These are phyloP conservation scores for Cornus suecica DNA, from an alignment of 148 eudicot species.

Conservation along the genomic window DNA sequence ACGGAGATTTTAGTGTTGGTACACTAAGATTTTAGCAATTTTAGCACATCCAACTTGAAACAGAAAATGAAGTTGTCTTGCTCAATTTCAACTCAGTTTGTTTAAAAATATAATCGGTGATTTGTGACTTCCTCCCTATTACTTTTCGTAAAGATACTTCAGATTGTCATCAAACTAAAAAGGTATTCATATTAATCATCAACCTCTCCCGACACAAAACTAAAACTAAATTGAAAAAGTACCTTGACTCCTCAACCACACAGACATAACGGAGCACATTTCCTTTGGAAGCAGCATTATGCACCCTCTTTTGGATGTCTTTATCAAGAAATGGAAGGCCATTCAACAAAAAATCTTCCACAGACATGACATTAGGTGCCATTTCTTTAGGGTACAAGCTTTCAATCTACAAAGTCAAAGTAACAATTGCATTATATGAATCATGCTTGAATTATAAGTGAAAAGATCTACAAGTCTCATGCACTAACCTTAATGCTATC, in stretches of 20 bases:
- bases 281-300: conserved; percentile 67
- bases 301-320: conserved; percentile 56
- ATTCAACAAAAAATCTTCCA: conserved; percentile 65
- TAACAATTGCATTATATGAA: background rate
- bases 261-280: conserved; percentile 92
- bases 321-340: conserved; percentile 79
- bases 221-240: conserved; percentile 16
- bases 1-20: too few relatives aligned
- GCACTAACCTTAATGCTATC: conserved; percentile 58
- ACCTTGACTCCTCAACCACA: conserved; percentile 77
- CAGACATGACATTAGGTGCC: conserved; percentile 69
- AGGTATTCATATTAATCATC: background rate
- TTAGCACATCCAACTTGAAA: too few relatives aligned
- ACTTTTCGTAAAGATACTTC: too few relatives aligned
- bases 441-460: background rate
- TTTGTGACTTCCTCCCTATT: too few relatives aligned
- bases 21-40: too few relatives aligned
- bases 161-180: background rate
- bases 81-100: too few relatives aligned
- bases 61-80: too few relatives aligned
- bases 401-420: conserved; percentile 49
- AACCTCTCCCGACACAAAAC: background rate
- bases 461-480: background rate
- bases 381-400: conserved; percentile 79
- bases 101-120: too few relatives aligned